Evolutionary conservation across 805 yeast genomes (phyloP).

Genomic region (Spencermartinsiella europaea): DNA sequence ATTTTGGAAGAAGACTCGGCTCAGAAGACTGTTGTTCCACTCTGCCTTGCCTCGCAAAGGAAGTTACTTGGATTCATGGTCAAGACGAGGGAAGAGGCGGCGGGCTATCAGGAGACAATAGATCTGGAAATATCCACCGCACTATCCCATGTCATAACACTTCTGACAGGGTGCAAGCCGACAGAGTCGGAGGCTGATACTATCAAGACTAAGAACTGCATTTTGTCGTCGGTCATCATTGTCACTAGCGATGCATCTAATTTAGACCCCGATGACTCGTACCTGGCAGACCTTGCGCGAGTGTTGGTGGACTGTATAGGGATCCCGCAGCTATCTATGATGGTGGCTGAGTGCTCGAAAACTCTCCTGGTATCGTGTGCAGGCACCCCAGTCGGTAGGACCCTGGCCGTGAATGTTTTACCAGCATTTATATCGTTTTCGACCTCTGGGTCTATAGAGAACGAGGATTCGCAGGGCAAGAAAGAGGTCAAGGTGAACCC

Average conservation of each 20-base stretch:
- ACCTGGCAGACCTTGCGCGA: slow-evolving; percentile 36
- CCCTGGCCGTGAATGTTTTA: slow-evolving; percentile 41
- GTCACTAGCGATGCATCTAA: slow-evolving; percentile 38
- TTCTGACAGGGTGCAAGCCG: slow-evolving; percentile 8
- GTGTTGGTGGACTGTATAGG: slow-evolving; percentile 35
- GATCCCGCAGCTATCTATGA: slow-evolving; percentile 34
- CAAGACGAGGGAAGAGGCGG: slow-evolving; percentile 13
- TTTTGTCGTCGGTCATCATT: slow-evolving; percentile 42
- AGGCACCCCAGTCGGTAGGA: slow-evolving; percentile 31
- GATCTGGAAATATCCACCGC: slow-evolving; percentile 28
- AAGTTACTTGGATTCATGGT: slow-evolving; percentile 33
- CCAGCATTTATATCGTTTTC: slow-evolving; percentile 39
- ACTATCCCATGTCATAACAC: slow-evolving; percentile 13
- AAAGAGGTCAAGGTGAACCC: slow-evolving; percentile 31
- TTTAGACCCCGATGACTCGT: slow-evolving; percentile 28
- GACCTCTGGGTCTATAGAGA: slow-evolving; percentile 17
- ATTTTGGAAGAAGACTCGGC: slow-evolving; percentile 43
- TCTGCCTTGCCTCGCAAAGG: slow-evolving; percentile 48
- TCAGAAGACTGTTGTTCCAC: slow-evolving; percentile 44
- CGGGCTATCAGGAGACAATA: slow-evolving; percentile 26
- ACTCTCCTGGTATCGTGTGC: slow-evolving; percentile 42
- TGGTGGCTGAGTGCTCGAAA: slow-evolving; percentile 58
- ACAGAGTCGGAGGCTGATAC: slow-evolving; percentile 14
- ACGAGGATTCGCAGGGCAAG: background rate
- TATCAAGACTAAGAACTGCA: slow-evolving; percentile 30